Base-by-base conservation (phyloP, 805 yeast genomes). In the Spathaspora girioi region DNA sequence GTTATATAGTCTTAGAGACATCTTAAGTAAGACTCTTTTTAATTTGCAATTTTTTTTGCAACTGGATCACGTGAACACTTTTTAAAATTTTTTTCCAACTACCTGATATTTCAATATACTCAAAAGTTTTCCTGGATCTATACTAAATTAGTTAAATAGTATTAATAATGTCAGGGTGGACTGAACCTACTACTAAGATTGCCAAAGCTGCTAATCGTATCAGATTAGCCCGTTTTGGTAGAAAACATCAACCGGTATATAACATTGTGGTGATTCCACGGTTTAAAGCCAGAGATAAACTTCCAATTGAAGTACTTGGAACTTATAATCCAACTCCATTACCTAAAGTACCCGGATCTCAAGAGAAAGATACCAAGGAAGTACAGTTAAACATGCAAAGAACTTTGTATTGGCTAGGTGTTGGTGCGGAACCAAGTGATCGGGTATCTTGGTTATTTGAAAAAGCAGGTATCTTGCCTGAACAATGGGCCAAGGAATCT, bases 381-480 rank as follows among this genome's bases (percentile, higher is more conserved):
- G 81, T 93, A 41, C 80, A 84, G 58, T 73, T 94, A 38, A 98
- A 94, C 65, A 91, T 94, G 64, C 83, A 83, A 56, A 82, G 97
- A 61, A 83, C 97, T 5, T 90, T 90, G 67, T 94, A 94, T 70
- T 94, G 99, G 99, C 73, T 94, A 35, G 96, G 97, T 61, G 96
- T 90, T 17, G 99, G 99, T 11, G 98, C 98, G 1, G 96, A 89
- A 65, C 96, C 97, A 6, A 83, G 93, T 20, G 91, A 87, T 43
- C 75, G 94, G 3, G 96, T 93, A 11, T 79, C 83, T 2, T 82
- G 82, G 57, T 71, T 94, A 48, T 80, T 94, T 65, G 84, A 83
- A 64, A 89, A 85, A 67, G 90, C 88, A 44, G 91, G 97, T 53
- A 80, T 81, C 51, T 80, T 82, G 50, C 79, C 81, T 29, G 78